A percentile compares a stretch with the other conserved stretches of the same genome.
phyloP scores from a whole-genome alignment of 1,284 basidiomycete species.

The Heterobasidion irregulare region DNA sequence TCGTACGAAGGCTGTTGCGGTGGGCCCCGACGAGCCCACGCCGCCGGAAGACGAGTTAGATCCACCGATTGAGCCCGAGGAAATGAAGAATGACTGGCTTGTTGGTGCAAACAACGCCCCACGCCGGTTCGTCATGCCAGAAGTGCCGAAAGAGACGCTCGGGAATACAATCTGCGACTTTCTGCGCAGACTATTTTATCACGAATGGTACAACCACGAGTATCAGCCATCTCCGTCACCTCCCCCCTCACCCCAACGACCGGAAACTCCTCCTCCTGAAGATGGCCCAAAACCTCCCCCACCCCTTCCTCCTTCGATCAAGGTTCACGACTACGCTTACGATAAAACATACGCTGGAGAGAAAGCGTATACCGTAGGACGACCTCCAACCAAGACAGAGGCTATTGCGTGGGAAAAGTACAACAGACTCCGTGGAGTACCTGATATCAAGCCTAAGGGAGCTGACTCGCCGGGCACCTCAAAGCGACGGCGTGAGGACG shows the following conservation, averaged over 20 bases:
- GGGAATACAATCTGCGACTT: constrained; percentile 7
- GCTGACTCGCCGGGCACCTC: too few species aligned
- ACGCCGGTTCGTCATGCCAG: constrained; percentile 29
- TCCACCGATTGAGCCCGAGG: constrained; percentile 21
- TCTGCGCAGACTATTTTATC: neutral
- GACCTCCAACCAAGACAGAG: neutral
- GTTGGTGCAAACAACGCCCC: constrained; percentile 19
- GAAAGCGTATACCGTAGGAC: neutral
- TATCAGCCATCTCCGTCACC: too few species aligned
- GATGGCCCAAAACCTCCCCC: too few species aligned
- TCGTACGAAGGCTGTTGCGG: constrained; percentile 1
- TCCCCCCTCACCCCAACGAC: neutral
- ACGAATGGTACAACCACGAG: too few species aligned
- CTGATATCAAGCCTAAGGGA: neutral
- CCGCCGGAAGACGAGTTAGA: constrained; percentile 17
- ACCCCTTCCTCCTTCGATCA: constrained; percentile 10
- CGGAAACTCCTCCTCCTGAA: neutral
- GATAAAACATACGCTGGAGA: neutral
- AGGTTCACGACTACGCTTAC: constrained; percentile 18
- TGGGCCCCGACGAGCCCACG: constrained; percentile 9
- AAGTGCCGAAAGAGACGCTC: constrained; percentile 21
- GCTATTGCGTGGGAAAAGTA: neutral
- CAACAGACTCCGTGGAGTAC: neutral
- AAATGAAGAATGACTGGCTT: constrained; percentile 26
- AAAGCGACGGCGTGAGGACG: too few species aligned